Base-by-base conservation (phyloP, 768 basidiomycete species). In the Trametes villosa region DNA sequence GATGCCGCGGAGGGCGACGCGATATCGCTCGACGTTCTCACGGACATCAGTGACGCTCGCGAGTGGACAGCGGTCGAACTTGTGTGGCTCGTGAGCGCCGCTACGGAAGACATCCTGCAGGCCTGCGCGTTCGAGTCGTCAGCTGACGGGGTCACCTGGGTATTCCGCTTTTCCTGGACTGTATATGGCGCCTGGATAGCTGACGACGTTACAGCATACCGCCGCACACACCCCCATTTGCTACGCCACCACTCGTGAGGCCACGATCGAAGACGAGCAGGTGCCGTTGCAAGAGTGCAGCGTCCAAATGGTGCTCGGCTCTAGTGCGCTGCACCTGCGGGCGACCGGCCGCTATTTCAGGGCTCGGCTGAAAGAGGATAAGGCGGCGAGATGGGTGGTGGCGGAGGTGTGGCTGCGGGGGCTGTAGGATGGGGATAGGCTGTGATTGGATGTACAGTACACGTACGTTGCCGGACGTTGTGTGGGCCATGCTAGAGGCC, bases 21-120 rank as follows among this genome's bases (percentile, higher is more conserved):
- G 44, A 63, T 82, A 38, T 63, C 71, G 27, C 57, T 81, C 15
- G 80, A 83, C 54, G 64, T 74, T 36, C 65, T 80, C 48, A 69
- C 69, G 15, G 66, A 62, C 27, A 61, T 75, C 40, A 58, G 66
- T 20, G 64, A 65, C 54, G 45, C 56, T 22, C 53, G 59, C 31
- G 54, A 64, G 47, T 61, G 66, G 41, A 34, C 54, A 22, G 44
- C 65, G 7, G 60, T 72, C 27, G 74, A 75, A 61, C 60, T 79
- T 18, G 71, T 68, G 36, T 77, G 74, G 65, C 69, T 82, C 8
- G 76, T 81, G 7, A 70, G 77, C 47, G 26, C 56, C 15, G 65
- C 62, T 20, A 79, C 75, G 0, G 76, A 66, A 45, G 26, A 40
- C 42, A 62, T 65, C 18, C 48, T 71, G 53, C 45, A 62, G 22